Evolutionary conservation across 257 asterid species (phyloP).

Genomic region (Coffea eugenioides): DNA sequence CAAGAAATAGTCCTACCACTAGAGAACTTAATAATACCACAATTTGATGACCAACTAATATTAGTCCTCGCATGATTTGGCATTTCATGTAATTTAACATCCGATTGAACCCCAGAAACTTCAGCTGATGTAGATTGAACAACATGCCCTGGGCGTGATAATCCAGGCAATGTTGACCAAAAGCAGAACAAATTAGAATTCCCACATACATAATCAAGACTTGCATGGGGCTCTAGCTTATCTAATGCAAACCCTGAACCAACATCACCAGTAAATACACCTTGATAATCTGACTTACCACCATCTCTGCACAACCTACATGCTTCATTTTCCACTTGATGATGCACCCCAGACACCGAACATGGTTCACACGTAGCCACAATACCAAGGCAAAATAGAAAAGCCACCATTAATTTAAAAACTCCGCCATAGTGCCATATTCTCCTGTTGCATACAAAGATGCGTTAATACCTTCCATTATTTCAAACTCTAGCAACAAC

Average conservation of each 20-base stretch:
- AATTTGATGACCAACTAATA: conserved; percentile 37
- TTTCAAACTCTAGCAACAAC: conserved; percentile 2
- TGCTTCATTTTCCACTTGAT: conserved; percentile 33
- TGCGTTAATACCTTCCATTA: conserved; percentile 2
- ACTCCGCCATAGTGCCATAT: conserved; percentile 21
- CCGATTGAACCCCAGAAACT: conserved; percentile 30
- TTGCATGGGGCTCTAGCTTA: conserved; percentile 22
- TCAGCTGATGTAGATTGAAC: conserved; percentile 22
- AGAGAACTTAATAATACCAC: conserved; percentile 39
- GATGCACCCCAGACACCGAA: conserved; percentile 29
- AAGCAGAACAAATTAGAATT: conserved; percentile 58
- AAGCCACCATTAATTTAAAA: conserved; percentile 24
- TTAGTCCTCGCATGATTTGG: conserved; percentile 32
- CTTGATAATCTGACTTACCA: conserved; percentile 24
- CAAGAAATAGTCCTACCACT: conserved; percentile 57
- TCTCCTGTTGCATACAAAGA: conserved; percentile 26
- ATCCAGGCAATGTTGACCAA: conserved; percentile 56
- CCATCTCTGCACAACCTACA: conserved; percentile 34
- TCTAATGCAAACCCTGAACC: conserved; percentile 27
- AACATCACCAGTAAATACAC: conserved; percentile 28
- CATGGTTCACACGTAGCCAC: conserved; percentile 33
- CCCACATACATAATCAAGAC: conserved; percentile 42
- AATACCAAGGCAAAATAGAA: conserved; percentile 18
- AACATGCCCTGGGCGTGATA: conserved; percentile 26
- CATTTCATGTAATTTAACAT: conserved; percentile 28